Evolutionary conservation across 2,329 filamentous ascomycete genomes (phyloP).

Genomic region (Cladosporium phlei): DNA sequence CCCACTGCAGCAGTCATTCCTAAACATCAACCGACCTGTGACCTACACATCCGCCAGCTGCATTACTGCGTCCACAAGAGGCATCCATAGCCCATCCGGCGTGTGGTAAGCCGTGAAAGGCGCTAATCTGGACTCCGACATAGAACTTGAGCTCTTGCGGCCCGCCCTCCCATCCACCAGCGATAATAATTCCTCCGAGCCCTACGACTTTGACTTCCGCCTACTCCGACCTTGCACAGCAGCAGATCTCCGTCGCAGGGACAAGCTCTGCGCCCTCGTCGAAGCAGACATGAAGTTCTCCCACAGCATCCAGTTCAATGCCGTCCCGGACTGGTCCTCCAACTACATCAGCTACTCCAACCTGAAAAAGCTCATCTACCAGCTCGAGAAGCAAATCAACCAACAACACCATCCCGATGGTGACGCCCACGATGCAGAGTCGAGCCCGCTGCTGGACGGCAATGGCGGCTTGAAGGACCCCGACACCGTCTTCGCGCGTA

Average conservation of each 20-base stretch:
- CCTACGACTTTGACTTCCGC: no score
- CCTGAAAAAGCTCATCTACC: constrained; percentile 97
- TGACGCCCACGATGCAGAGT: constrained; percentile 66
- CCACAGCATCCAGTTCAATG: constrained; percentile 98
- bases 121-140: constrained; percentile 13
- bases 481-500: constrained; percentile 73
- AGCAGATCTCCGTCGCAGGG: constrained; percentile 27
- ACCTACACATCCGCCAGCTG: not conserved
- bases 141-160: constrained; percentile 27
- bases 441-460: constrained; percentile 68
- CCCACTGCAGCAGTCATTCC: not conserved
- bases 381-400: constrained; percentile 80
- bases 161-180: constrained; percentile 16
- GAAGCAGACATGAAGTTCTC: constrained; percentile 98
- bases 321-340: constrained; percentile 98
- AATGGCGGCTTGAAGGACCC: constrained; percentile 58
- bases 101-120: not conserved
- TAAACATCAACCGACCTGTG: constrained; percentile 5
- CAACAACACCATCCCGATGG: constrained; percentile 47
- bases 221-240: constrained; percentile 15
- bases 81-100: constrained; percentile 6
- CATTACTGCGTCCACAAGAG: constrained; percentile 8
- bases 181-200: not conserved
- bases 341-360: constrained; percentile 99
- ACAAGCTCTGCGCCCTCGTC: constrained; percentile 67